Conservation (phyloP, 73 alveolate species). For the Paramecium pentaurelia region DNA sequence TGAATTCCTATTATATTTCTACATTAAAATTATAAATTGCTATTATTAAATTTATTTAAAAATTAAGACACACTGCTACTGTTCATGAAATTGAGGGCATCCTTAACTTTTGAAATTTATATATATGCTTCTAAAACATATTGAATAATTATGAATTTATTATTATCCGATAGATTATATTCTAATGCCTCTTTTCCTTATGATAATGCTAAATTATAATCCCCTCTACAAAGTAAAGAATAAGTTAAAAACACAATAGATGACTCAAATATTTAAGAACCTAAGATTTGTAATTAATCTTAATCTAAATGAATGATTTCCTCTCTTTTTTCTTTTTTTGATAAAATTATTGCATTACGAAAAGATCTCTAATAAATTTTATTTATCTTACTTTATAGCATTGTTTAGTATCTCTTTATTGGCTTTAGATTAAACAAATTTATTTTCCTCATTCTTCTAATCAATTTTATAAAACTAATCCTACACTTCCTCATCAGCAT, state of each 20-base stretch:
- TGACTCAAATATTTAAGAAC: not conserved
- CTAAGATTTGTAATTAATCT: not conserved
- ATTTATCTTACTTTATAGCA: constrained; percentile 3
- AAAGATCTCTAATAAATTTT: not conserved
- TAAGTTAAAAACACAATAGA: not conserved
- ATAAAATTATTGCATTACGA: not conserved
- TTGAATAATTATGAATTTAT: not conserved
- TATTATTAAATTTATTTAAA: not conserved
- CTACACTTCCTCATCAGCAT: constrained; percentile 3
- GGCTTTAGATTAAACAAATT: not conserved
- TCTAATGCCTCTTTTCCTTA: not conserved
- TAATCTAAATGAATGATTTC: not conserved
- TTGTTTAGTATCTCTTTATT: not conserved
- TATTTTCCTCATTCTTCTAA: not conserved
- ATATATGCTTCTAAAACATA: not conserved
- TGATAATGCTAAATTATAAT: not conserved
- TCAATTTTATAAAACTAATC: not conserved
- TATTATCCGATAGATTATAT: not conserved
- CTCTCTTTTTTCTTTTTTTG: constrained; percentile 32
- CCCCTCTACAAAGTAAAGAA: constrained; percentile 20
- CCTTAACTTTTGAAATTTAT: not conserved
- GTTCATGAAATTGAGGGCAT: not conserved
- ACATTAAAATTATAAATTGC: not conserved
- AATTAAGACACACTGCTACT: not conserved
- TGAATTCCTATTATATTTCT: not conserved